These are phyloP conservation scores for Singerocomus rubriflavus DNA, from an alignment of 1,284 basidiomycete species.

Conservation along the genomic window DNA sequence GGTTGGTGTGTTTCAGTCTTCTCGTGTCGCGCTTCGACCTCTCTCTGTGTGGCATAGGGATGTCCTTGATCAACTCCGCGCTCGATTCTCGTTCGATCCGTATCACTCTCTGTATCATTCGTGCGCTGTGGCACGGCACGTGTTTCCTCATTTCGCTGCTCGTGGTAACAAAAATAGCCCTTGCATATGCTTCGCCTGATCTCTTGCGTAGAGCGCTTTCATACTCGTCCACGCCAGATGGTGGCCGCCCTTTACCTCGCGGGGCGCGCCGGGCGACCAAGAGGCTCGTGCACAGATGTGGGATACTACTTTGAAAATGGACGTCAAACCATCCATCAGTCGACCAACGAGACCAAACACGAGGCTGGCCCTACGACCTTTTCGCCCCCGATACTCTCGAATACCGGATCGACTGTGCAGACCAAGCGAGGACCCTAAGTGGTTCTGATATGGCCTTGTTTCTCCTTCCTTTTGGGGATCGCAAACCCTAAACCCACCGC, in stretches of 20 bases:
- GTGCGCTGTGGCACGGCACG: slow-evolving; percentile 21
- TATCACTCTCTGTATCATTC: slow-evolving; percentile 14
- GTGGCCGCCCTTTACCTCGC: slow-evolving; percentile 9
- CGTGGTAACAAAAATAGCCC: slow-evolving; percentile 23
- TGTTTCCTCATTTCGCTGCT: slow-evolving; percentile 23
- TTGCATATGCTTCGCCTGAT: slow-evolving; percentile 14
- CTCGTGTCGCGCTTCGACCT: neutral
- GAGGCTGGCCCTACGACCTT: slow-evolving; percentile 5
- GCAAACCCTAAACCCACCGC: slow-evolving; percentile 11
- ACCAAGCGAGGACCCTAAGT: slow-evolving; percentile 16
- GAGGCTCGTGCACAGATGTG: neutral
- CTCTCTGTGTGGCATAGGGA: slow-evolving; percentile 12
- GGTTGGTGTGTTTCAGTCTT: slow-evolving; percentile 20
- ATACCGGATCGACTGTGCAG: slow-evolving; percentile 30
- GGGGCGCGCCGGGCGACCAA: neutral
- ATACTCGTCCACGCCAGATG: slow-evolving; percentile 21
- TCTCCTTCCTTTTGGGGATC: neutral
- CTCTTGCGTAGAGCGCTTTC: slow-evolving; percentile 20
- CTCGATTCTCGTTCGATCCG: slow-evolving; percentile 16
- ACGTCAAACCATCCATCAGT: slow-evolving; percentile 5
- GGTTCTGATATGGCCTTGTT: slow-evolving; percentile 11
- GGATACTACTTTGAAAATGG: neutral
- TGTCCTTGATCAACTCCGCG: neutral
- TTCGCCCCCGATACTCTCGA: slow-evolving; percentile 22
- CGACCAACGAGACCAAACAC: slow-evolving; percentile 3